Conservation (phyloP, 805 yeast genomes). For the Myxozyma geophila region DNA sequence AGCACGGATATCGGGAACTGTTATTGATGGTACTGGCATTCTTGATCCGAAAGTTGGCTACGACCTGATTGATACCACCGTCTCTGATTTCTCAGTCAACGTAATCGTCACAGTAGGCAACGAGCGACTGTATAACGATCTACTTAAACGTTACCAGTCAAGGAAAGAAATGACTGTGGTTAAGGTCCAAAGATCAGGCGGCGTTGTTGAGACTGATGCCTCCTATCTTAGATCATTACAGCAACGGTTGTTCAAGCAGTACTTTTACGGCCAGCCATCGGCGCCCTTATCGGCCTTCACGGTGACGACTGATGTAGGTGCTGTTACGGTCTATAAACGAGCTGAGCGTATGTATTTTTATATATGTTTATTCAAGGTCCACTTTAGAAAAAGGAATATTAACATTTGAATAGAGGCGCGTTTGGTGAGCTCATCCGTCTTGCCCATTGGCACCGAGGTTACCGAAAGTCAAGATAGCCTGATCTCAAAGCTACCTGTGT, state of each 20-base stretch:
- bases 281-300: conserved; percentile 83
- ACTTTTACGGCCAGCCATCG: conserved; percentile 78
- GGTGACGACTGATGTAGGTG: conserved; percentile 68
- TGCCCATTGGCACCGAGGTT: conserved; percentile 46
- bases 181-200: conserved; percentile 72
- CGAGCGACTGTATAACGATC: conserved; percentile 68
- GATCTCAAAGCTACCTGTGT: conserved; percentile 47
- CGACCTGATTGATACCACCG: conserved; percentile 57
- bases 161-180: conserved; percentile 51
- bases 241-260: conserved; percentile 77
- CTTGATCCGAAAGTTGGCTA: conserved; percentile 54
- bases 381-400: conserved; percentile 16
- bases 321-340: conserved; percentile 67
- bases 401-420: conserved; percentile 31
- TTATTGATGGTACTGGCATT: conserved; percentile 77
- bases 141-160: conserved; percentile 51
- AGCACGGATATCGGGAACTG: conserved; percentile 55
- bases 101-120: conserved; percentile 73
- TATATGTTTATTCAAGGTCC: neutral
- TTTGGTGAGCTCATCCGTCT: conserved; percentile 42
- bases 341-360: conserved; percentile 42
- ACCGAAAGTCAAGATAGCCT: conserved; percentile 37
- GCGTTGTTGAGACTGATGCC: conserved; percentile 76
- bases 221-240: conserved; percentile 70
- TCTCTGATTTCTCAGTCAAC: conserved; percentile 62